Evolutionary conservation across 306 rosid genomes (phyloP).

Genomic region (Dryas octopetala): DNA sequence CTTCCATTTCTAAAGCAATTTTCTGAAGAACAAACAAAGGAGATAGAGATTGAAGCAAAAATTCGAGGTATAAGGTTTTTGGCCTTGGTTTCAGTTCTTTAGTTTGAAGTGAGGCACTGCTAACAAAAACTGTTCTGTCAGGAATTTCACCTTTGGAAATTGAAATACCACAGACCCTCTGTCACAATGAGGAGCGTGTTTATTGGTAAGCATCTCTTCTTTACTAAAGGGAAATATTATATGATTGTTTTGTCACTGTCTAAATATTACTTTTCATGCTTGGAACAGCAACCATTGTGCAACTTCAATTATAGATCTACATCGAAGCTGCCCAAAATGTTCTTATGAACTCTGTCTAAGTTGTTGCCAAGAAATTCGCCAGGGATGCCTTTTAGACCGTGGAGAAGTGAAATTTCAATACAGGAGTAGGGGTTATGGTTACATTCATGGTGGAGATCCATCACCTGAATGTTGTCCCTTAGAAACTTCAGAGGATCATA

Average conservation of each 20-base stretch:
- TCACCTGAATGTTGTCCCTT: constrained; percentile 30
- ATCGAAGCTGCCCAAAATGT: constrained; percentile 73
- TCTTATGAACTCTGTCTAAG: constrained; percentile 67
- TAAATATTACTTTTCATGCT: constrained; percentile 14
- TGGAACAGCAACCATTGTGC: constrained; percentile 77
- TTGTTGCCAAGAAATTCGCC: constrained; percentile 70
- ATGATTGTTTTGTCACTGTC: constrained; percentile 18
- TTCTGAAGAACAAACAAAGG: constrained; percentile 58
- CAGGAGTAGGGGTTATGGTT: constrained; percentile 58
- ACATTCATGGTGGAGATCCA: constrained; percentile 80
- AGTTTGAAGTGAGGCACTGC: constrained; percentile 20
- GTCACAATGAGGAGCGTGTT: constrained; percentile 63
- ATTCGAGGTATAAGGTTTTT: constrained; percentile 53
- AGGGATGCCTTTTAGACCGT: constrained; percentile 47
- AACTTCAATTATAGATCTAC: constrained; percentile 75
- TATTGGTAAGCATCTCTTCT: constrained; percentile 56
- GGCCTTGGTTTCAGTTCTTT: constrained; percentile 26
- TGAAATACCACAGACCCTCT: constrained; percentile 51
- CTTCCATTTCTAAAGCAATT: constrained; percentile 60
- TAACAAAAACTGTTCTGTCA: constrained; percentile 28
- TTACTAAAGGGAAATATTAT: constrained; percentile 13
- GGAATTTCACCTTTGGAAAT: constrained; percentile 46
- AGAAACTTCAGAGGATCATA: constrained; percentile 30
- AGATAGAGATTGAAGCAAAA: constrained; percentile 64
- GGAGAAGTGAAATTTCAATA: constrained; percentile 57